phyloP scores from a whole-genome alignment of 768 basidiomycete genomes.

The Postia placenta region DNA sequence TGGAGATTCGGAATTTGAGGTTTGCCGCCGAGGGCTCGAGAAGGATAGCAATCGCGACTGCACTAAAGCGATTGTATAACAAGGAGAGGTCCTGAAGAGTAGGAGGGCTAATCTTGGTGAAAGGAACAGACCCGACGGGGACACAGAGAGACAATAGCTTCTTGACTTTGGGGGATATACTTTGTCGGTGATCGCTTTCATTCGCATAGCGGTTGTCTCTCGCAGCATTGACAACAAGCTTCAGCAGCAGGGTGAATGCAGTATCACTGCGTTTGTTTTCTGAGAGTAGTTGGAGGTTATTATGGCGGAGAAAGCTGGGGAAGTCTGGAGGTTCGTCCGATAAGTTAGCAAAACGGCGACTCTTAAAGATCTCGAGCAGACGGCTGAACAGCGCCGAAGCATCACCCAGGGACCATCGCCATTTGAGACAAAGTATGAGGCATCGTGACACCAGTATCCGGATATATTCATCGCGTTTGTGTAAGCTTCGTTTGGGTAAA shows the following conservation, averaged over 20 bases:
- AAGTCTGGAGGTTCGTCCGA: constrained; percentile 55
- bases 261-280: constrained; percentile 52
- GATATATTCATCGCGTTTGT: constrained; percentile 66
- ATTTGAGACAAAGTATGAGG: constrained; percentile 63
- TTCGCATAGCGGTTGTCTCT: constrained; percentile 27
- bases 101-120: constrained; percentile 48
- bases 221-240: constrained; percentile 67
- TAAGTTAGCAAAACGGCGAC: constrained; percentile 71
- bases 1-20: constrained; percentile 48
- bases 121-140: constrained; percentile 65
- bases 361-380: constrained; percentile 69
- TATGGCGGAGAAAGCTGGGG: constrained; percentile 60
- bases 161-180: constrained; percentile 40
- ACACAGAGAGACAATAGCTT: constrained; percentile 68
- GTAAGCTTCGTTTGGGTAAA: constrained; percentile 31
- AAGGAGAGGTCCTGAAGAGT: constrained; percentile 55
- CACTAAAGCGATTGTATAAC: constrained; percentile 78
- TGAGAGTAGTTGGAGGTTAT: constrained; percentile 48
- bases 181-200: constrained; percentile 8
- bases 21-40: constrained; percentile 51
- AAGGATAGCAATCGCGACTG: constrained; percentile 62
- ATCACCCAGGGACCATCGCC: constrained; percentile 67
- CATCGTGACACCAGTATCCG: constrained; percentile 66
- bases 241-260: constrained; percentile 74
- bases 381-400: constrained; percentile 53